Percentiles rank a stretch among this genome's conserved stretches.
Conservation (phyloP, 345 rosid species). For the Psidium friedrichsthalianum region DNA sequence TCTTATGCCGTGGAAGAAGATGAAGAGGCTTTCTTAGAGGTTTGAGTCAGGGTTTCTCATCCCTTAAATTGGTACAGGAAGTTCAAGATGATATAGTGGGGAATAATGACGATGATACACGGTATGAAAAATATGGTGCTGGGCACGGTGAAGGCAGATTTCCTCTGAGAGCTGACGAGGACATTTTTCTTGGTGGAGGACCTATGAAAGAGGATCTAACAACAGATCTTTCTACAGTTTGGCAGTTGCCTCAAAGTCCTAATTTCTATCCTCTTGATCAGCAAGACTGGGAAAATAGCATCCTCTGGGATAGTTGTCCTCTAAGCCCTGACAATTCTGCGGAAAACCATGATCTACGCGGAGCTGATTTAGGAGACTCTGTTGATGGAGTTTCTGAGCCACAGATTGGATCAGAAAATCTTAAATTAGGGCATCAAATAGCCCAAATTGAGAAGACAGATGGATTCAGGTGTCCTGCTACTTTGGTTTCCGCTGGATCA, state of each 20-base stretch:
- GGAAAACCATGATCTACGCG: conserved; percentile 28
- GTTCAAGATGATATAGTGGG: conserved; percentile 33
- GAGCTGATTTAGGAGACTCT: background rate
- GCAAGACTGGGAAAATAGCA: conserved; percentile 83
- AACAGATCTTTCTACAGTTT: conserved; percentile 23
- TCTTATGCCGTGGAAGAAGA: conserved; percentile 79
- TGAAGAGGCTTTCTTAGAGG: conserved; percentile 66
- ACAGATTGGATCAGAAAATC: conserved; percentile 12
- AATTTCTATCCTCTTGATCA: conserved; percentile 70
- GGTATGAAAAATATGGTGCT: conserved; percentile 24
- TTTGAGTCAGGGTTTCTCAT: conserved; percentile 26
- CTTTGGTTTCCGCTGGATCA: background rate
- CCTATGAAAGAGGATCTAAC: conserved; percentile 45
- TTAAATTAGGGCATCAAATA: background rate
- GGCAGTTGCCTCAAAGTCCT: conserved; percentile 38
- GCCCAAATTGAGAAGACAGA: background rate
- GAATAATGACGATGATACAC: conserved; percentile 17
- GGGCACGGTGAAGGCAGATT: conserved; percentile 15
- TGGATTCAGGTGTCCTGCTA: background rate
- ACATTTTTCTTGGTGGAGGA: conserved; percentile 47
- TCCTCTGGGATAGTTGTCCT: conserved; percentile 75
- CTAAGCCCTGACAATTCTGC: conserved; percentile 24
- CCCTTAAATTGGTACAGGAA: conserved; percentile 15
- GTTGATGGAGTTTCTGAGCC: conserved; percentile 19
- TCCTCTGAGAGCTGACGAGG: conserved; percentile 23